Percentiles rank a stretch among this genome's conserved stretches.
Evolutionary conservation across 2,329 filamentous ascomycete species (phyloP).

Genomic region (Beauveria caledonica): DNA sequence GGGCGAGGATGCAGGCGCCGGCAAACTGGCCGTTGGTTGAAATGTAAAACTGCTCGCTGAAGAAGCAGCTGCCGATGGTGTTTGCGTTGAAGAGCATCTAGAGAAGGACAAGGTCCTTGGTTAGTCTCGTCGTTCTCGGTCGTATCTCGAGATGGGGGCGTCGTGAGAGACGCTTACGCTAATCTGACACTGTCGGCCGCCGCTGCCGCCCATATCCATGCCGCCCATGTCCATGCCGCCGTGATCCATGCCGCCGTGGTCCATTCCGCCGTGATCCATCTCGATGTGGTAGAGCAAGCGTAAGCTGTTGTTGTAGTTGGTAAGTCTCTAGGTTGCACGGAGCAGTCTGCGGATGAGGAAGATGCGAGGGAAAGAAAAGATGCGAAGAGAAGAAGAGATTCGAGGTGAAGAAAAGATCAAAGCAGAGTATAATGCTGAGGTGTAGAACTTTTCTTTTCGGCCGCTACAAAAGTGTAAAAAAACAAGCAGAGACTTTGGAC

Average conservation of each 20-base stretch:
- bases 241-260: constrained; percentile 16
- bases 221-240: constrained; percentile 15
- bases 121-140: background rate
- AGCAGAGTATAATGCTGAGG: background rate
- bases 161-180: constrained; percentile 20
- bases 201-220: constrained; percentile 15
- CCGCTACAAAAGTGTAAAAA: background rate
- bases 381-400: background rate
- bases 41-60: constrained; percentile 62
- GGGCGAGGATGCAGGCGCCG: constrained; percentile 69
- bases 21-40: constrained; percentile 64
- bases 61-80: constrained; percentile 64
- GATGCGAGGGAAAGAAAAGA: background rate
- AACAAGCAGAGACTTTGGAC: background rate
- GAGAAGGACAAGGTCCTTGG: background rate
- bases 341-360: too few species aligned
- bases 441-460: background rate
- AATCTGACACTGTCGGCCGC: constrained; percentile 30
- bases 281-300: background rate
- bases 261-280: constrained; percentile 11
- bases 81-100: constrained; percentile 80
- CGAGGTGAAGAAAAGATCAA: too few species aligned
- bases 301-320: background rate
- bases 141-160: background rate
- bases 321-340: too few species aligned